Conservation (phyloP, 2,329 filamentous ascomycete species). For the Xylaria sp. region DNA sequence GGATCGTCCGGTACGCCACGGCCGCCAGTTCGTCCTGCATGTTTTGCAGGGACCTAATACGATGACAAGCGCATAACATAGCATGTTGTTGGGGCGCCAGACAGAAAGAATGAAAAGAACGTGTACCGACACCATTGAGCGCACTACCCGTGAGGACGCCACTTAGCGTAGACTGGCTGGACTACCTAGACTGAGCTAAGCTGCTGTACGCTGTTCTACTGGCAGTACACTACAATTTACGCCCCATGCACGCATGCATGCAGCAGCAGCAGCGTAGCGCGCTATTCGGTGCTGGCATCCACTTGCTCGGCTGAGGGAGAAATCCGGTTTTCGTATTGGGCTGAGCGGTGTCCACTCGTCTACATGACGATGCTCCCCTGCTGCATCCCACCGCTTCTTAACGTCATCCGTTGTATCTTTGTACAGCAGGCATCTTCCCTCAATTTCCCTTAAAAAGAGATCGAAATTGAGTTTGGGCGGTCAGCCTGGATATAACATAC, state of each 20-base stretch:
- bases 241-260: no score
- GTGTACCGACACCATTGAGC: not conserved
- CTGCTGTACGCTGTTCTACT: no score
- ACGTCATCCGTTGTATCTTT: constrained; percentile 30
- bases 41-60: constrained; percentile 34
- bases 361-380: constrained; percentile 31
- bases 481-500: constrained; percentile 30
- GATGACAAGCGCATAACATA: constrained; percentile 36
- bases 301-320: constrained; percentile 13
- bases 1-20: constrained; percentile 23
- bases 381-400: constrained; percentile 24
- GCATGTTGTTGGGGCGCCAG: not conserved
- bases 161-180: no score
- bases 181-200: no score
- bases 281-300: constrained; percentile 22
- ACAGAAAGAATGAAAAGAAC: constrained; percentile 14
- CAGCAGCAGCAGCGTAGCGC: constrained; percentile 9
- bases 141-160: no score
- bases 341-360: constrained; percentile 30
- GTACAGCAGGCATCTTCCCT: not conserved
- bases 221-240: not conserved
- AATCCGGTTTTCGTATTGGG: constrained; percentile 51
- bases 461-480: constrained; percentile 14
- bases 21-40: constrained; percentile 32
- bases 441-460: constrained; percentile 2